These are phyloP conservation scores for Didymella arachidicola DNA, from an alignment of 2,329 filamentous ascomycete species.

Conservation along the genomic window DNA sequence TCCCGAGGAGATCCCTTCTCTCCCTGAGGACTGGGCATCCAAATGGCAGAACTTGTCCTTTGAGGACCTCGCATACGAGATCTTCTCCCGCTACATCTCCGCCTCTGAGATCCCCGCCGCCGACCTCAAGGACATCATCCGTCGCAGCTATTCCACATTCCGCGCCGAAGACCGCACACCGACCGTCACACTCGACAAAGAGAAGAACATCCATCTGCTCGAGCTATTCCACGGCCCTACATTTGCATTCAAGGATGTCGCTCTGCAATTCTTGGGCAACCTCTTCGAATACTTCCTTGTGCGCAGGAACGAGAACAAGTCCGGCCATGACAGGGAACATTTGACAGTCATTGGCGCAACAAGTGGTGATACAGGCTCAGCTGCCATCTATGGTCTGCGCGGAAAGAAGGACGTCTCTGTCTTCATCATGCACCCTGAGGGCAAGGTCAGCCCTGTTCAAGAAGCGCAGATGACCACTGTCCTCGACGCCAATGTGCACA, in stretches of 20 bases:
- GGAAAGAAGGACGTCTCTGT: conserved; percentile 98
- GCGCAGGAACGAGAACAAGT: conserved; percentile 74
- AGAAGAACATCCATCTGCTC: conserved; percentile 79
- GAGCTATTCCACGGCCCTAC: conserved; percentile 97
- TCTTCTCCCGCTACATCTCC: conserved; percentile 89
- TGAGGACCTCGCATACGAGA: conserved; percentile 80
- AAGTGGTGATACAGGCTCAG: conserved; percentile 76
- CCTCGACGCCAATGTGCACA: conserved; percentile 89
- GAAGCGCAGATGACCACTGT: conserved; percentile 98
- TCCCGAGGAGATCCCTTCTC: conserved; percentile 77
- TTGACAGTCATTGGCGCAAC: conserved; percentile 54
- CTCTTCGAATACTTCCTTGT: conserved; percentile 89
- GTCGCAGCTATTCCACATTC: conserved; percentile 88
- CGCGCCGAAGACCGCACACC: conserved; percentile 80
- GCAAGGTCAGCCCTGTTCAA: conserved; percentile 88
- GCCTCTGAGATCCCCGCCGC: conserved; percentile 78
- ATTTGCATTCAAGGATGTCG: conserved; percentile 92
- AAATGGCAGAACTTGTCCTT: conserved; percentile 81
- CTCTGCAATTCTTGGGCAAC: conserved; percentile 94
- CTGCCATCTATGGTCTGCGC: conserved; percentile 91
- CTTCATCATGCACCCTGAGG: conserved; percentile 92
- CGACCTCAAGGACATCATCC: conserved; percentile 84
- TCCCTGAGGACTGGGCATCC: conserved; percentile 69
- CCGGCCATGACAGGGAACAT: conserved; percentile 66
- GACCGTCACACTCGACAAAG: conserved; percentile 74